Conservation (phyloP, 306 rosid genomes). For the Cicer chorassanicum region DNA sequence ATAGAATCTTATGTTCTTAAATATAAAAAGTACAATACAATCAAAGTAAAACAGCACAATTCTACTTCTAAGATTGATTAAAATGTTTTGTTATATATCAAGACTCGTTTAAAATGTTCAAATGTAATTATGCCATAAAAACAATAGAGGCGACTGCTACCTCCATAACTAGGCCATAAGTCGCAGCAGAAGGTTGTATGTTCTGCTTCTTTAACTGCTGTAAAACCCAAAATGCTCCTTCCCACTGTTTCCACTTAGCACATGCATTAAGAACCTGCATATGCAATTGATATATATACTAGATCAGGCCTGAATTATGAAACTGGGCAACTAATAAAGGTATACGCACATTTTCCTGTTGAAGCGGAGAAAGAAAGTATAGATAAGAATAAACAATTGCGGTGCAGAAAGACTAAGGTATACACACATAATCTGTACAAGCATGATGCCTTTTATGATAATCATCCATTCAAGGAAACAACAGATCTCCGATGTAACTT, state of each 20-base stretch:
- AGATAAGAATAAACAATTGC: conserved; percentile 16
- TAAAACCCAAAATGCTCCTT: conserved; percentile 97
- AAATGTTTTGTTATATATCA: conserved; percentile 1
- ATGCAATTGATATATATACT: conserved; percentile 39
- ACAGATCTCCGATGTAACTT: conserved; percentile 18
- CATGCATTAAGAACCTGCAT: conserved; percentile 90
- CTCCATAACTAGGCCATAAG: conserved; percentile 97
- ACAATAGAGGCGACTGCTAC: conserved; percentile 53
- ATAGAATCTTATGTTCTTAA: conserved; percentile 34
- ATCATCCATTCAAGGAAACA: conserved; percentile 32
- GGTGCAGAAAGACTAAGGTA: not conserved
- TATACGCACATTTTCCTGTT: too few species aligned
- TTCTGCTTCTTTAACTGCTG: conserved; percentile 77
- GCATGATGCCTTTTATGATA: conserved; percentile 7
- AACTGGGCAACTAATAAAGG: conserved; percentile 2
- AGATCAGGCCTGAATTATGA: conserved; percentile 37
- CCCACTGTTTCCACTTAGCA: conserved; percentile 81
- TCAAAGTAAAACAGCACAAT: not conserved
- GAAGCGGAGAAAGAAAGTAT: conserved; percentile 14
- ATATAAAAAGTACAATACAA: conserved; percentile 11
- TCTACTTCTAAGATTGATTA: conserved; percentile 28
- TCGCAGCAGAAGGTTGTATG: conserved; percentile 62
- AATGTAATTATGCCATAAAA: conserved; percentile 31
- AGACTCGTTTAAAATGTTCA: conserved; percentile 9
- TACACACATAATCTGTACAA: conserved; percentile 27